Percentiles rank a stretch among this genome's conserved stretches.
Evolutionary conservation across 352 stramenopile genomes (phyloP).

Genomic region (Blastocystis sp.): DNA sequence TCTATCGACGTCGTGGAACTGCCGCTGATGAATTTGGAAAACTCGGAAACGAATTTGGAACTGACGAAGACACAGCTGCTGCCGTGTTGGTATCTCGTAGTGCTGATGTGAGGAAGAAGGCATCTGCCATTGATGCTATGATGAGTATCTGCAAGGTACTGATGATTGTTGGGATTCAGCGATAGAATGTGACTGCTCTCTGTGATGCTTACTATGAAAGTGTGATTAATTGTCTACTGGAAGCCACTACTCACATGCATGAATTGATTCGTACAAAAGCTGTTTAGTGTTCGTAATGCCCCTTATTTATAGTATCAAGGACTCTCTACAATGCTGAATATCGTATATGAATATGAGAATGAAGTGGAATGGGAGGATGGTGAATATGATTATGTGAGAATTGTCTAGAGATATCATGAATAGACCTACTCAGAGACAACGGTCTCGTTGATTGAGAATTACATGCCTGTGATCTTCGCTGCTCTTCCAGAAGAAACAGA

Average conservation of each 20-base stretch:
- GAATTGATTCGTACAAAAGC: constrained; percentile 23
- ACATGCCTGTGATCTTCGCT: background rate
- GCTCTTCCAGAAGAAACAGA: background rate
- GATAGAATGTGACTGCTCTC: constrained; percentile 23
- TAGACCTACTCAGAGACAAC: constrained; percentile 47
- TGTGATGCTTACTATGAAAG: constrained; percentile 34
- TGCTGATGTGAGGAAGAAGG: background rate
- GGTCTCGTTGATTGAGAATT: constrained; percentile 14
- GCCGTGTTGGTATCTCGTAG: background rate
- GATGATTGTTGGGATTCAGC: background rate
- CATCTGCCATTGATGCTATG: constrained; percentile 18
- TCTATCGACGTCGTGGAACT: background rate
- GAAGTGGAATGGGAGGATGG: constrained; percentile 48
- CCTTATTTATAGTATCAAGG: background rate
- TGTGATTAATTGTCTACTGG: constrained; percentile 60
- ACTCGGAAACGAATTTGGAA: background rate
- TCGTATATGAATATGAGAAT: constrained; percentile 24
- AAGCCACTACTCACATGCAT: constrained; percentile 40
- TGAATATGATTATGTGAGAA: constrained; percentile 22
- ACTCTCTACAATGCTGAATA: background rate
- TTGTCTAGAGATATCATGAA: background rate
- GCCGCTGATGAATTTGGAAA: constrained; percentile 33
- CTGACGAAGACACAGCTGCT: background rate
- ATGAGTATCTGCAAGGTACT: constrained; percentile 24
- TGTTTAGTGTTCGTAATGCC: background rate